Evolutionary conservation across 208 protist genomes (phyloP).

Genomic region (Leishmania arabica): DNA sequence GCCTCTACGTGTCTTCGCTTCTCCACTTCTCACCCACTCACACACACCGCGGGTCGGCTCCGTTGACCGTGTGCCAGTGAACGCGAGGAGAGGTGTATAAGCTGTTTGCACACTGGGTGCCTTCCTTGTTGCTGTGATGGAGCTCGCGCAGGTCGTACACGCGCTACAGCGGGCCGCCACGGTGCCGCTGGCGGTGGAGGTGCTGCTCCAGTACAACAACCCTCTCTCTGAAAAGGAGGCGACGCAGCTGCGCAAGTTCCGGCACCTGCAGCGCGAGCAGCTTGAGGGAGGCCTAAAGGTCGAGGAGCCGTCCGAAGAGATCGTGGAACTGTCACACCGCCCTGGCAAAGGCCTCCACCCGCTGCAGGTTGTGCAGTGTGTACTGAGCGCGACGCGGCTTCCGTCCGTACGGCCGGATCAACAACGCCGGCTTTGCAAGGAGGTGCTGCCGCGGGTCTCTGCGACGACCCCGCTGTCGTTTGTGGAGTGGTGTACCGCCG

Average conservation of each 20-base stretch:
- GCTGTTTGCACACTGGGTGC: not conserved
- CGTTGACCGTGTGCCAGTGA: not conserved
- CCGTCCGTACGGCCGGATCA: constrained; percentile 45
- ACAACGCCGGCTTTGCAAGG: constrained; percentile 68
- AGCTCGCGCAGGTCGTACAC: constrained; percentile 48
- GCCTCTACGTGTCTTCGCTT: not conserved
- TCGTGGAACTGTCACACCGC: constrained; percentile 42
- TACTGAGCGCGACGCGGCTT: constrained; percentile 56
- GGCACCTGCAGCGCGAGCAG: constrained; percentile 46
- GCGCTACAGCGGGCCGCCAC: constrained; percentile 50
- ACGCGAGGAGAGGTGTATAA: not conserved
- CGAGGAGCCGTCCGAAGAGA: constrained; percentile 49
- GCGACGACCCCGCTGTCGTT: constrained; percentile 46
- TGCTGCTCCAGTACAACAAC: constrained; percentile 73
- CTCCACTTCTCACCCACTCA: not conserved
- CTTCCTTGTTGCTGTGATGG: constrained; percentile 37
- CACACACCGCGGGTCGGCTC: not conserved
- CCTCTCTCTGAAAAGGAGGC: constrained; percentile 77
- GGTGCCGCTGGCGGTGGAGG: constrained; percentile 43
- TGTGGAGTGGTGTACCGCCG: constrained; percentile 58
- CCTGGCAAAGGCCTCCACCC: constrained; percentile 63
- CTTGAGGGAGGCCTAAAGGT: constrained; percentile 64
- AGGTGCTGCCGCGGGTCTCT: constrained; percentile 55
- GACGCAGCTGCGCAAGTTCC: constrained; percentile 53
- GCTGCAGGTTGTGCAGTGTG: constrained; percentile 70